Percentiles rank a stretch among this genome's conserved stretches.
Evolutionary conservation across 2,329 filamentous ascomycete species (phyloP).

Genomic region (Fusarium scirpi): DNA sequence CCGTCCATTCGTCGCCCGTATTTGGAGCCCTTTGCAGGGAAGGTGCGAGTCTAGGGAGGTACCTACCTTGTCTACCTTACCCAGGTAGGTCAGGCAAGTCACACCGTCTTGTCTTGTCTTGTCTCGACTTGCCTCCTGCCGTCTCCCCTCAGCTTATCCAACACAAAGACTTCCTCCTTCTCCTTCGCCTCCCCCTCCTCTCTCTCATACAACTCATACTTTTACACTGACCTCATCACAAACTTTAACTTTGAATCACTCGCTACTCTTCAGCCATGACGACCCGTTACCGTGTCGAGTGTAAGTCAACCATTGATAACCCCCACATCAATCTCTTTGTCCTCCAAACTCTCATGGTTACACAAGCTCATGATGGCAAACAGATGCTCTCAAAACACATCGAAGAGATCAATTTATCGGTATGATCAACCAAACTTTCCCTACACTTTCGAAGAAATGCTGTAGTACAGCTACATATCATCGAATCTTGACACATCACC

Average conservation of each 20-base stretch:
- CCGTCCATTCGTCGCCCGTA: constrained; percentile 33
- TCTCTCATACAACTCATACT: neutral
- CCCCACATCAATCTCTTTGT: constrained; percentile 2
- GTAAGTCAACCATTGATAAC: constrained; percentile 54
- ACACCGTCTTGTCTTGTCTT: constrained; percentile 28
- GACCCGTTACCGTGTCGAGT: constrained; percentile 78
- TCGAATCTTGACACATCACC: neutral
- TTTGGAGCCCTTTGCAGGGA: constrained; percentile 24
- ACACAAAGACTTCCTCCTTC: constrained; percentile 4
- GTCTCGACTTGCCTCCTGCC: neutral
- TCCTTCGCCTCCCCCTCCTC: neutral
- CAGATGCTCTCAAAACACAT: constrained; percentile 81
- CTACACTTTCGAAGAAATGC: neutral
- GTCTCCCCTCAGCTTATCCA: constrained; percentile 25
- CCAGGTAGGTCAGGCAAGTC: constrained; percentile 36
- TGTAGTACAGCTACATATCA: neutral
- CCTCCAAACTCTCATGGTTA: constrained; percentile 10
- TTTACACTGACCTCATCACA: neutral
- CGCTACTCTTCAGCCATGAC: constrained; percentile 60
- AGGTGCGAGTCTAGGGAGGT: constrained; percentile 1
- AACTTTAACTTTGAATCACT: neutral
- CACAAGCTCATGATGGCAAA: constrained; percentile 39
- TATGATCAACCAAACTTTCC: constrained; percentile 50
- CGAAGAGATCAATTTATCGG: constrained; percentile 89
- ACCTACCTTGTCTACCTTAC: constrained; percentile 1